These are phyloP conservation scores for Bjerkandera adusta DNA, from an alignment of 1,284 basidiomycete genomes.

Conservation along the genomic window DNA sequence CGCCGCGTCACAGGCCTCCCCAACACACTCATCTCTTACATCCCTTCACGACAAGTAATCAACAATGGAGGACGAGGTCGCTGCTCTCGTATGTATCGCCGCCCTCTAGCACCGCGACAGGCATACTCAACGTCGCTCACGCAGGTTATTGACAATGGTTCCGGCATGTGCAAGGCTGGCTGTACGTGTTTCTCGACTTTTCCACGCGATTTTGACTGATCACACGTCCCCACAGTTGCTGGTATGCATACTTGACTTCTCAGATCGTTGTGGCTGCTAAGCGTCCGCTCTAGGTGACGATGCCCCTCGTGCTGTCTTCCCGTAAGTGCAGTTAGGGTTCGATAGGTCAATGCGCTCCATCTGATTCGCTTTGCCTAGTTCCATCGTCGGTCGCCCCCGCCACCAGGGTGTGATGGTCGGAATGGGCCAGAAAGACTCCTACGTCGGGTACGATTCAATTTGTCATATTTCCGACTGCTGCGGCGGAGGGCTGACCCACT, in stretches of 20 bases:
- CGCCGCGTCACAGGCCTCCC: conserved; percentile 14
- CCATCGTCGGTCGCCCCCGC: conserved; percentile 90
- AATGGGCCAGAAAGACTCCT: conserved; percentile 87
- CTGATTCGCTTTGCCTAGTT: conserved; percentile 39
- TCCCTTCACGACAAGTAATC: conserved; percentile 27
- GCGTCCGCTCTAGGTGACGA: conserved; percentile 53
- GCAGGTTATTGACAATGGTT: conserved; percentile 82
- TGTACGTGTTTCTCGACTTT: conserved; percentile 47
- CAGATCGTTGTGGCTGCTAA: conserved; percentile 7
- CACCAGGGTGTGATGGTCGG: conserved; percentile 94
- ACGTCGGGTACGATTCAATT: conserved; percentile 69
- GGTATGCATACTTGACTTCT: conserved; percentile 32
- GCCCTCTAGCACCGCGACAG: background rate
- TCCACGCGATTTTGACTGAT: conserved; percentile 16
- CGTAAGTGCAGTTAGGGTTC: conserved; percentile 39
- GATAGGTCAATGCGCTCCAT: background rate
- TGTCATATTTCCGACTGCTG: background rate
- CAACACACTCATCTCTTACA: conserved; percentile 19
- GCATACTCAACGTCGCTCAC: background rate
- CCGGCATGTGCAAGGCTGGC: conserved; percentile 93
- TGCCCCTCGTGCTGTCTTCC: conserved; percentile 70
- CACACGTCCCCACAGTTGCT: conserved; percentile 41
- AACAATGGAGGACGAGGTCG: conserved; percentile 35
- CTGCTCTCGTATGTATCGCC: conserved; percentile 30
- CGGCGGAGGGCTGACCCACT: no score